These are phyloP conservation scores for Solanum piurae DNA, from an alignment of 257 asterid genomes.

Conservation along the genomic window DNA sequence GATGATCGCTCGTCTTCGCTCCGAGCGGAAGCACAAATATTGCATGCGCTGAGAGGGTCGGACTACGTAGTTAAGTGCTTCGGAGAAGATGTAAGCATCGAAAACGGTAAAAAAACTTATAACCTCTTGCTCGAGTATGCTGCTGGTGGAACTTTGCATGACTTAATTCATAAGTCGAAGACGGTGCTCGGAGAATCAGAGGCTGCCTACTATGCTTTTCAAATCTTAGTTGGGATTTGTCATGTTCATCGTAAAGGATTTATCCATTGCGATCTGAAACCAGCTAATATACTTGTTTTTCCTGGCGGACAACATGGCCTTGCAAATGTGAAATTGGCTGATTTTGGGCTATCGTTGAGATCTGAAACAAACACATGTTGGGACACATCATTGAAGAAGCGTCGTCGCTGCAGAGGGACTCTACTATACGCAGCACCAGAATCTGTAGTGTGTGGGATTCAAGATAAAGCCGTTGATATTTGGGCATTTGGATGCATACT, in stretches of 20 bases:
- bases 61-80: neutral
- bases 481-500: constrained; percentile 4
- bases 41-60: neutral
- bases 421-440: neutral
- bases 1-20: neutral
- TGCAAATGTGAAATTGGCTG: neutral
- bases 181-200: neutral
- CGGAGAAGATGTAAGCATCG: neutral
- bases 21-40: neutral
- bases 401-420: neutral
- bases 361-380: neutral
- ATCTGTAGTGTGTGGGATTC: neutral
- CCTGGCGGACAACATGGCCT: neutral
- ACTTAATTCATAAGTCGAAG: neutral
- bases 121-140: constrained; percentile 1
- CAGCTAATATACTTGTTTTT: neutral
- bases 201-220: neutral
- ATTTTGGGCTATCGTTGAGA: neutral
- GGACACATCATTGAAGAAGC: neutral
- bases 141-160: neutral
- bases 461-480: neutral
- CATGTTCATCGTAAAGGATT: neutral
- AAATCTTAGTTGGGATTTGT: neutral
- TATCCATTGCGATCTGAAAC: constrained; percentile 1
- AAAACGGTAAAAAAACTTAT: neutral